Evolutionary conservation across 1,139 yeast genomes (phyloP).

Genomic region (Blastobotrys apis): DNA sequence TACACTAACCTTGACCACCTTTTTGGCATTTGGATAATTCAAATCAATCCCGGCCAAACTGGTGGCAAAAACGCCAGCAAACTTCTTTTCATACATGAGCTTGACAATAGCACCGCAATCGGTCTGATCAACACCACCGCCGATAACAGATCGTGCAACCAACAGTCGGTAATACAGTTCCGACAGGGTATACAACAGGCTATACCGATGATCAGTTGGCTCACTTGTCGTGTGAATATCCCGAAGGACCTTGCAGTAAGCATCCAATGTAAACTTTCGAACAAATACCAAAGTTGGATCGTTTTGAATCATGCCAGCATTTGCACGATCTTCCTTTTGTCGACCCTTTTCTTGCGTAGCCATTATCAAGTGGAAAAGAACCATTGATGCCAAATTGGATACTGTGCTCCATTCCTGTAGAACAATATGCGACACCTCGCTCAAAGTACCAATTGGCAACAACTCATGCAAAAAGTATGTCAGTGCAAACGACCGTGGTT

Average conservation of each 20-base stretch:
- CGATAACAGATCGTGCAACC: constrained; percentile 25
- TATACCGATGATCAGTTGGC: constrained; percentile 43
- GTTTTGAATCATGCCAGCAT: constrained; percentile 34
- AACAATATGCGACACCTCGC: constrained; percentile 18
- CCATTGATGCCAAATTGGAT: constrained; percentile 48
- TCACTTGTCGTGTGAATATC: constrained; percentile 42
- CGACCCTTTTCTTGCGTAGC: constrained; percentile 49
- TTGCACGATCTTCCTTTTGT: constrained; percentile 26
- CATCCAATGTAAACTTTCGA: constrained; percentile 69
- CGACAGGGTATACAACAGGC: constrained; percentile 54
- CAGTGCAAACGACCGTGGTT: constrained; percentile 71
- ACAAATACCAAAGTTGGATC: constrained; percentile 70
- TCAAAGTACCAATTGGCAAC: constrained; percentile 51
- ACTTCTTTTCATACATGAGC: constrained; percentile 61
- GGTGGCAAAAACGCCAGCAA: constrained; percentile 54
- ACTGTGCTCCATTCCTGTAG: constrained; percentile 37
- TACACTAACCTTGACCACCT: constrained; percentile 53
- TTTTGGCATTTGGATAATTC: constrained; percentile 62
- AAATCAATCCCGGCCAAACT: constrained; percentile 63
- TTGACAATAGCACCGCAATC: constrained; percentile 61
- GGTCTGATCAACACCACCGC: constrained; percentile 29
- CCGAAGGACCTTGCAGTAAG: constrained; percentile 56
- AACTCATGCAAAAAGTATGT: constrained; percentile 74
- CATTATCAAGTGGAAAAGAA: constrained; percentile 41
- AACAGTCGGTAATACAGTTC: constrained; percentile 42